These are phyloP conservation scores for Dioszegia aurantiaca DNA, from an alignment of 768 basidiomycete genomes.

Conservation along the genomic window DNA sequence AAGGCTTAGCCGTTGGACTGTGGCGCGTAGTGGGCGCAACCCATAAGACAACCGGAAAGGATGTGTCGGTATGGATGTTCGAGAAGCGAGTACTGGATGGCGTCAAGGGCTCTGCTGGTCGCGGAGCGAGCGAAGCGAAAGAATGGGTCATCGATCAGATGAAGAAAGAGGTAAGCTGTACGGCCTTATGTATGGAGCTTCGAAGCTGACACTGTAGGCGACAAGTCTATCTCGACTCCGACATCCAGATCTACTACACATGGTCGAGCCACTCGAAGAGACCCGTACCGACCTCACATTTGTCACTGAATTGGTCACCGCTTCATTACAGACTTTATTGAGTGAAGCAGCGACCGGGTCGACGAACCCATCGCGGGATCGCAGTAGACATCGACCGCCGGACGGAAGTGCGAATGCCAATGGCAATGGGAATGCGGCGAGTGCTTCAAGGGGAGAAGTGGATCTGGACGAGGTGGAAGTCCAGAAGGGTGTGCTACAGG, in stretches of 20 bases:
- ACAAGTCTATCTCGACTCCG: slow-evolving; percentile 77
- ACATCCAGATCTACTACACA: slow-evolving; percentile 92
- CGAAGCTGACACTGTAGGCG: slow-evolving; percentile 55
- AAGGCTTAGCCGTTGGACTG: slow-evolving; percentile 68
- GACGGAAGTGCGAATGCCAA: slow-evolving; percentile 25
- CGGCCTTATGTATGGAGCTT: neutral
- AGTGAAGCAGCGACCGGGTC: slow-evolving; percentile 11
- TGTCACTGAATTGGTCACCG: slow-evolving; percentile 84
- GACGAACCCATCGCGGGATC: neutral
- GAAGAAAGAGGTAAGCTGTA: slow-evolving; percentile 70
- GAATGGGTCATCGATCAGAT: slow-evolving; percentile 78
- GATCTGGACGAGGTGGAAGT: slow-evolving; percentile 99
- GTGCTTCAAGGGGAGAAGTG: slow-evolving; percentile 27
- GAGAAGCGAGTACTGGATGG: slow-evolving; percentile 74
- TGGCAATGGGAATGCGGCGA: slow-evolving; percentile 50
- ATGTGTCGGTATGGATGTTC: slow-evolving; percentile 86
- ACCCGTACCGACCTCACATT: slow-evolving; percentile 83
- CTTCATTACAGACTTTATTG: slow-evolving; percentile 62
- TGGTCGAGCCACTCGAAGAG: slow-evolving; percentile 96
- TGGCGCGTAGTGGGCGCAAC: slow-evolving; percentile 85
- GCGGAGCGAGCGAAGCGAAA: slow-evolving; percentile 55
- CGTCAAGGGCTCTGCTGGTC: slow-evolving; percentile 60
- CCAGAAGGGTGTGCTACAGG: slow-evolving; percentile 91
- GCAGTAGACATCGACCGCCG: slow-evolving; percentile 27
- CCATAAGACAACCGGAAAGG: slow-evolving; percentile 85